Percentiles rank a stretch among this genome's conserved stretches.
phyloP scores from a whole-genome alignment of 2,329 filamentous ascomycete species.

The Phialemonium atrogriseum region DNA sequence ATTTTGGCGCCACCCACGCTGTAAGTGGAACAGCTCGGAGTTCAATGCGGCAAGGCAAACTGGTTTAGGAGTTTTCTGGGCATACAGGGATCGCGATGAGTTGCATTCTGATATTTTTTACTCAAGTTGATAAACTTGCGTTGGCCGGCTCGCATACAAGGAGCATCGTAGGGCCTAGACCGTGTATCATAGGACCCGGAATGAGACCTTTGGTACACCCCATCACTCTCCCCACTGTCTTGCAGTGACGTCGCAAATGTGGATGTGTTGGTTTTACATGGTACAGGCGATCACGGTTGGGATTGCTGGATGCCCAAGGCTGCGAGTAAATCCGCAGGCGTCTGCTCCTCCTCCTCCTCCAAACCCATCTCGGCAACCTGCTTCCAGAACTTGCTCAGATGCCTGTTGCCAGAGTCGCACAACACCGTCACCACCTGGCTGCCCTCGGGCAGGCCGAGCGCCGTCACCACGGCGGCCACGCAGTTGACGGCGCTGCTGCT shows the following conservation, averaged over 20 bases:
- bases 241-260: too few species aligned
- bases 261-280: too few species aligned
- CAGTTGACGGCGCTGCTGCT: constrained; percentile 97
- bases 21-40: too few species aligned
- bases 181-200: too few species aligned
- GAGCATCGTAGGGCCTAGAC: too few species aligned
- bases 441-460: constrained; percentile 50
- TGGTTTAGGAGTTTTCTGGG: constrained; percentile 1
- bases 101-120: constrained; percentile 4
- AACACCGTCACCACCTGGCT: constrained; percentile 74
- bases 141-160: too few species aligned
- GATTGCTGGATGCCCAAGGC: constrained; percentile 35
- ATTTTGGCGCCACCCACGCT: too few species aligned
- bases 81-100: not conserved
- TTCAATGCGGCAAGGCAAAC: not conserved
- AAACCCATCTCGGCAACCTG: constrained; percentile 60
- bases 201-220: too few species aligned
- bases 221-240: too few species aligned
- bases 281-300: not conserved
- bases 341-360: constrained; percentile 44
- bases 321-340: constrained; percentile 35
- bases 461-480: constrained; percentile 65
- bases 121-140: too few species aligned
- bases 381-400: constrained; percentile 81
- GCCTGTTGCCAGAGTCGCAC: constrained; percentile 74